These are phyloP conservation scores for Pseudozyma flocculosa DNA, from an alignment of 1,284 basidiomycete genomes.

Conservation along the genomic window DNA sequence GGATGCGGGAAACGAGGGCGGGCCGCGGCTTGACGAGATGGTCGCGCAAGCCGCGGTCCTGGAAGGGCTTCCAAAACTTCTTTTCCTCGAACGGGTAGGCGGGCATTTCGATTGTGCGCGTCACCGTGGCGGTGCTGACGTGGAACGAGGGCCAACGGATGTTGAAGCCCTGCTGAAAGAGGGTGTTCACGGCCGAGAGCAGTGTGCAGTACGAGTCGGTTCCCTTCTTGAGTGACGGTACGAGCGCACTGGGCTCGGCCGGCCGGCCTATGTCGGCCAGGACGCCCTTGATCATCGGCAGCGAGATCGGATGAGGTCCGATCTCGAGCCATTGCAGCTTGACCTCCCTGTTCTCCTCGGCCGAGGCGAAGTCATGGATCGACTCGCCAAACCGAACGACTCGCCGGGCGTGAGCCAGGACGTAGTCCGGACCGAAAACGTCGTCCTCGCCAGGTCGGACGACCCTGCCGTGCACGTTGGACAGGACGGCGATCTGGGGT, in stretches of 20 bases:
- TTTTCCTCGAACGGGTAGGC: slow-evolving; percentile 37
- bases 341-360: slow-evolving; percentile 3
- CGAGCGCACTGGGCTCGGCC: no score
- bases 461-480: slow-evolving; percentile 25
- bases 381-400: slow-evolving; percentile 26
- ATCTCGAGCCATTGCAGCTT: slow-evolving; percentile 24
- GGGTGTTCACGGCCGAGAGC: no score
- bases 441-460: background rate
- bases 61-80: slow-evolving; percentile 27
- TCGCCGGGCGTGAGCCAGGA: slow-evolving; percentile 21
- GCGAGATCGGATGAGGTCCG: slow-evolving; percentile 33
- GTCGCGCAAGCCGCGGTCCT: slow-evolving; percentile 35
- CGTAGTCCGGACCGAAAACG: slow-evolving; percentile 9
- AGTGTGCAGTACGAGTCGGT: no score
- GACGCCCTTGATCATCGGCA: slow-evolving; percentile 33
- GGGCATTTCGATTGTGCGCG: slow-evolving; percentile 5
- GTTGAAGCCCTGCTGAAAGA: no score
- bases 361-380: slow-evolving; percentile 8
- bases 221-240: no score
- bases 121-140: no score
- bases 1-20: no score
- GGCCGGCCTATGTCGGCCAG: slow-evolving; percentile 5
- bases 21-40: slow-evolving; percentile 6
- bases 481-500: slow-evolving; percentile 14
- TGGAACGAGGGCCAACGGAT: no score